Percentiles rank a stretch among this genome's conserved stretches.
These are phyloP conservation scores for Rhododendron ovatum DNA, from an alignment of 148 eudicot species.

Conservation along the genomic window DNA sequence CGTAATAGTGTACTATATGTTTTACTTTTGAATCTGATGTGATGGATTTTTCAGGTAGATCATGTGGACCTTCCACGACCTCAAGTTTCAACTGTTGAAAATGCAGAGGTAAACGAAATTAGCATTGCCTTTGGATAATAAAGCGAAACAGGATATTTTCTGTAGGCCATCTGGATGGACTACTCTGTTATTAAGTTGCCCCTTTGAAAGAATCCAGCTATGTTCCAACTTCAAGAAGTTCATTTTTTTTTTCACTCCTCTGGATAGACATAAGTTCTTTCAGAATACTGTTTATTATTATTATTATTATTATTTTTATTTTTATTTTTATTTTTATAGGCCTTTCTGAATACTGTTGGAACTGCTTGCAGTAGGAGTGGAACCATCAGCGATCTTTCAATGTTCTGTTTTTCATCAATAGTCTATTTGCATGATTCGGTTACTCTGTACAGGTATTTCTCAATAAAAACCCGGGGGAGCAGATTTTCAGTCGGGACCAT, in stretches of 20 bases:
- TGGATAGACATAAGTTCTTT: background rate
- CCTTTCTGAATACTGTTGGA: background rate
- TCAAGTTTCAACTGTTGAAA: conserved; percentile 38
- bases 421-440: background rate
- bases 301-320: no score
- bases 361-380: background rate
- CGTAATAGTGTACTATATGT: background rate
- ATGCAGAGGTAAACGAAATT: conserved; percentile 37
- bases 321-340: no score
- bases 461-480: conserved; percentile 46
- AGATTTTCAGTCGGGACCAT: conserved; percentile 34
- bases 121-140: background rate
- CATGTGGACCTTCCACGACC: conserved; percentile 44
- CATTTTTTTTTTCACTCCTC: background rate
- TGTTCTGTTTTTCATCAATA: background rate
- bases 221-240: background rate
- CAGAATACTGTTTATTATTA: background rate
- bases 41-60: conserved; percentile 54
- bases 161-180: background rate
- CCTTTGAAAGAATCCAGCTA: background rate
- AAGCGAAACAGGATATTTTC: background rate
- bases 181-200: background rate
- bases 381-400: background rate
- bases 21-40: conserved; percentile 1
- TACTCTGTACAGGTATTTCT: conserved; percentile 39